Evolutionary conservation across 257 asterid genomes (phyloP), one percentile per base, ranked within the genome.

Genomic region (Scutellaria baicalensis): DNA sequence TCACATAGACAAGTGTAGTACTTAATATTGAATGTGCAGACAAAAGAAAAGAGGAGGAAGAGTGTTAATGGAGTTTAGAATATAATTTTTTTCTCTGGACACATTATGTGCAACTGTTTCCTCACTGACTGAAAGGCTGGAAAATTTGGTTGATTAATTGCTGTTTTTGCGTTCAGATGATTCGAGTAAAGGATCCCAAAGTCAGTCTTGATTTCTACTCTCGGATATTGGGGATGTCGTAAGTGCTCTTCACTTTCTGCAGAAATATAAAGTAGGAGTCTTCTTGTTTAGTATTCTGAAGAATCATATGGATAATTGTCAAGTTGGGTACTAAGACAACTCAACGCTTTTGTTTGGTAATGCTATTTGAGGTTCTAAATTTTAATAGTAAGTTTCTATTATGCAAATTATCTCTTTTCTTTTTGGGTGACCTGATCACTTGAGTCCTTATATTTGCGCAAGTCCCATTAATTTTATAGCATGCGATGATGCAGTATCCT

Each of bases 161-260:
- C 8, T 45, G 4, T 51, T 78, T 80, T 40, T 72, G 48, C 66
- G 10, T 78, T 74, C 83, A 94, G 99, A 94, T 94, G 99, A 68
- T 91, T 73, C 85, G 97, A 8, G 87, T 94, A 8, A 91, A 89
- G 89, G 99, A 94, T 75, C 99, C 97, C 3, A 82, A 84, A 94
- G 84, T 62, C 79, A 89, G 96, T 79, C 96, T 93, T 82, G 95
- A 93, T 77, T 93, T 93, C 89, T 94, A 91, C 88, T 83, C 99
- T 47, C 80, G 93, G 60, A 76, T 86, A 36, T 59, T 94, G 96
- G 97, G 97, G 77, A 94, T 94, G 97, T 84, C 91, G 97, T 91
- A 80, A 89, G 97, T 89, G 56, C 74, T 77, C 68, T 38, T 42
- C 14, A 71, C 43, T 44, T 59, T 69, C 44, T 36, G 47, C 21